These are phyloP conservation scores for Colletotrichum lindemuthianum DNA, from an alignment of 2,329 filamentous ascomycete genomes.

Conservation along the genomic window DNA sequence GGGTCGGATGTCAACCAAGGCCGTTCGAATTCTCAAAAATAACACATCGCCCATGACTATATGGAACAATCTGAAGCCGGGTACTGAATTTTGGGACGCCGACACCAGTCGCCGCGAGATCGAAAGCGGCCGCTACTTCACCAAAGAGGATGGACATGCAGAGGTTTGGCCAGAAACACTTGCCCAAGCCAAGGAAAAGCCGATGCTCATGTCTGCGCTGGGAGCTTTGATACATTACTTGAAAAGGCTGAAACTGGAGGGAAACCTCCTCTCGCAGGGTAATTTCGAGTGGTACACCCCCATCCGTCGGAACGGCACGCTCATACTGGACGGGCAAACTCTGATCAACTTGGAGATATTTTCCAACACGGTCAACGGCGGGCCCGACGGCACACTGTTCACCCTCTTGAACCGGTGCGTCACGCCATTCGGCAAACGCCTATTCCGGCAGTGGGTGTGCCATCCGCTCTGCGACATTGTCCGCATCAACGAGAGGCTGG, in stretches of 20 bases:
- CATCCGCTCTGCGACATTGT: constrained; percentile 88
- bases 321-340: constrained; percentile 94
- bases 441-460: constrained; percentile 97
- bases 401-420: constrained; percentile 91
- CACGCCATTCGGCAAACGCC: constrained; percentile 95
- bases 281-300: constrained; percentile 94
- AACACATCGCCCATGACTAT: constrained; percentile 92
- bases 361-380: constrained; percentile 89
- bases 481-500: constrained; percentile 92
- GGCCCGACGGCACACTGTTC: constrained; percentile 87
- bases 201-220: constrained; percentile 88
- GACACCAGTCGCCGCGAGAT: constrained; percentile 86
- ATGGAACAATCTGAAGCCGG: constrained; percentile 92
- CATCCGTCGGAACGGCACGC: constrained; percentile 87
- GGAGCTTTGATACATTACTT: constrained; percentile 91
- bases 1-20: constrained; percentile 85
- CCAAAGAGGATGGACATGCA: constrained; percentile 59
- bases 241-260: constrained; percentile 86
- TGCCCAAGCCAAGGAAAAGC: constrained; percentile 77
- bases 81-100: constrained; percentile 89
- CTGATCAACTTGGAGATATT: constrained; percentile 99
- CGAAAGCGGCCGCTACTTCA: constrained; percentile 82
- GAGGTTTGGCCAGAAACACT: constrained; percentile 81
- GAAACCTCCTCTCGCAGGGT: constrained; percentile 84
- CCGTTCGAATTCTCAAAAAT: constrained; percentile 92